Conservation (phyloP, 495 filamentous ascomycete genomes). For the Aspergillus wentii region DNA sequence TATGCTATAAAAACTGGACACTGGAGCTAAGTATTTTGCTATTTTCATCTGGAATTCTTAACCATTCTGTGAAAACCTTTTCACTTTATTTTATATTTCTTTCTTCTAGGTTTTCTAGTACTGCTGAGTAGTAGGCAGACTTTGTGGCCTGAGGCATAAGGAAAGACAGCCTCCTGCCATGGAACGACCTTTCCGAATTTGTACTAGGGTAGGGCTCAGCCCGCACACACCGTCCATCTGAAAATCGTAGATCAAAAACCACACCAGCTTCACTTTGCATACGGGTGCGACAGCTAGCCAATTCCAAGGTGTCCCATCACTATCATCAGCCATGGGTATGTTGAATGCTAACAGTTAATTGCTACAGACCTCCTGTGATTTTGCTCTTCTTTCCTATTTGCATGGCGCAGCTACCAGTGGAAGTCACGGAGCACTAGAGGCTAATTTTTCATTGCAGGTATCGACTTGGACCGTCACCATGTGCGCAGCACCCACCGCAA, state of each 20-base stretch:
- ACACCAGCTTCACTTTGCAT: conserved; percentile 33
- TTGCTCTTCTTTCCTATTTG: no score
- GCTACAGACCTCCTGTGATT: no score
- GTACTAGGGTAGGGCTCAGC: conserved; percentile 45
- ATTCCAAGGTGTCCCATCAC: conserved; percentile 40
- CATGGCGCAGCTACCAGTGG: no score
- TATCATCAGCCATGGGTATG: conserved; percentile 48
- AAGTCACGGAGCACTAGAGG: not conserved
- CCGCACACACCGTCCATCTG: conserved; percentile 43
- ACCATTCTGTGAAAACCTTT: no score
- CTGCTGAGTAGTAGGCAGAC: no score
- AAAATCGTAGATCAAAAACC: conserved; percentile 41
- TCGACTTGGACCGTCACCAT: conserved; percentile 75
- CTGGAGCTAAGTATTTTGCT: no score
- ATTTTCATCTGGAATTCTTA: no score
- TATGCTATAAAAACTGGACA: no score
- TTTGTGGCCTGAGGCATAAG: not conserved
- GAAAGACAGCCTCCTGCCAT: not conserved
- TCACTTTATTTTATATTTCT: no score
- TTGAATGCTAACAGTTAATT: conserved; percentile 9
- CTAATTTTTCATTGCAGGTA: conserved; percentile 38
- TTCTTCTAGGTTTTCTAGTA: no score
- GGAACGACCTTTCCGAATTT: conserved; percentile 12
- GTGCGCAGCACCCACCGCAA: conserved; percentile 82
- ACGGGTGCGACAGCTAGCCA: conserved; percentile 44